Percentiles rank a stretch among this genome's conserved stretches.
Evolutionary conservation across 2,329 filamentous ascomycete species (phyloP).

Genomic region (Ascochyta fabae): DNA sequence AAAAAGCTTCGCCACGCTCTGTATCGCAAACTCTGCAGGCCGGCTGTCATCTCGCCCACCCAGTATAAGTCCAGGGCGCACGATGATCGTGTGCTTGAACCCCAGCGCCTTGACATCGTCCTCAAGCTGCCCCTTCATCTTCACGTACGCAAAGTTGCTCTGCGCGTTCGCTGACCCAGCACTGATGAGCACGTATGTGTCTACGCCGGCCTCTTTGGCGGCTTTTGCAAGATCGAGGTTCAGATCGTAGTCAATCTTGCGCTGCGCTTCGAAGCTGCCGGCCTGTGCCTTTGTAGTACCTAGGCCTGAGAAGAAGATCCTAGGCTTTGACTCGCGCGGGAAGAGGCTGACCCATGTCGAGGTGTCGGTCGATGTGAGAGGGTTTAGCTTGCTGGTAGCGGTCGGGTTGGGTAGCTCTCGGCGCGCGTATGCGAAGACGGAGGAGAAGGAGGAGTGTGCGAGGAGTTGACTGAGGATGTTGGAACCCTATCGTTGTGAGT

Average conservation of each 20-base stretch:
- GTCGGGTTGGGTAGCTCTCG: slow-evolving; percentile 62
- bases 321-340: slow-evolving; percentile 65
- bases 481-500: slow-evolving; percentile 63
- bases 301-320: slow-evolving; percentile 76
- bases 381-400: slow-evolving; percentile 65
- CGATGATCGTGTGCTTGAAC: slow-evolving; percentile 79
- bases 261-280: slow-evolving; percentile 78
- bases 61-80: slow-evolving; percentile 76
- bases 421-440: slow-evolving; percentile 70
- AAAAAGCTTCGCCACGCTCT: slow-evolving; percentile 62
- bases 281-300: slow-evolving; percentile 80
- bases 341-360: slow-evolving; percentile 68
- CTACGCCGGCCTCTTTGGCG: slow-evolving; percentile 73
- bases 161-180: slow-evolving; percentile 59
- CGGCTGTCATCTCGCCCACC: slow-evolving; percentile 71
- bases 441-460: slow-evolving; percentile 58
- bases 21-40: slow-evolving; percentile 63
- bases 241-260: slow-evolving; percentile 86
- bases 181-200: slow-evolving; percentile 80
- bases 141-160: slow-evolving; percentile 60
- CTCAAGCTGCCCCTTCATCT: slow-evolving; percentile 90
- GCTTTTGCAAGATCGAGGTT: slow-evolving; percentile 79
- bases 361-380: slow-evolving; percentile 70
- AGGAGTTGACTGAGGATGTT: slow-evolving; percentile 73
- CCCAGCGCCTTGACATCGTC: slow-evolving; percentile 72